Conservation (phyloP, 2,329 filamentous ascomycete genomes). For the Tolypocladium sp. region DNA sequence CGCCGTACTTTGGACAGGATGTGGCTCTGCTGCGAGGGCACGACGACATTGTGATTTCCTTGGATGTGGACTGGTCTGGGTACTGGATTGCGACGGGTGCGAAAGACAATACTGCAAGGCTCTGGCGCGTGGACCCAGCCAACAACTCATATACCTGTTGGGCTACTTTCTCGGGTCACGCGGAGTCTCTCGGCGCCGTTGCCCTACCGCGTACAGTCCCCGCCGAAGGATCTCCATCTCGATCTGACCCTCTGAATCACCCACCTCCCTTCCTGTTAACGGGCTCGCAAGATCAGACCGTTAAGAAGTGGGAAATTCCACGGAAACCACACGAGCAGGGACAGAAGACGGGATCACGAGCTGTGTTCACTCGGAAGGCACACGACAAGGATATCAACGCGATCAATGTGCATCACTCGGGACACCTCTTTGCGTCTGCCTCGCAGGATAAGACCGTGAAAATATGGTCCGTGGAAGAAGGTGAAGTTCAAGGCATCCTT, state of each 20-base stretch:
- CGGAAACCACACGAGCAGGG: slow-evolving; percentile 35
- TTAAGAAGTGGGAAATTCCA: slow-evolving; percentile 87
- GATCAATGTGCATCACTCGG: slow-evolving; percentile 66
- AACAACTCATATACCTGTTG: slow-evolving; percentile 71
- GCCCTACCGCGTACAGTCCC: slow-evolving; percentile 67
- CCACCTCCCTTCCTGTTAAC: slow-evolving; percentile 82
- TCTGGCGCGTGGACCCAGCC: slow-evolving; percentile 78
- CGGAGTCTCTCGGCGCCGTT: slow-evolving; percentile 87
- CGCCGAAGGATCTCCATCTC: slow-evolving; percentile 58
- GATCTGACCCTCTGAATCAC: slow-evolving; percentile 63
- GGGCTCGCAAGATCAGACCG: slow-evolving; percentile 88
- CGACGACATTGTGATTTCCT: slow-evolving; percentile 87
- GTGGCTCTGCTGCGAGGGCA: slow-evolving; percentile 81
- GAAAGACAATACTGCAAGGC: slow-evolving; percentile 88
- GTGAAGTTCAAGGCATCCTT: slow-evolving; percentile 84
- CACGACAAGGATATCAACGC: slow-evolving; percentile 99
- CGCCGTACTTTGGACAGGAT: slow-evolving; percentile 78
- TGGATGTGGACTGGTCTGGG: slow-evolving; percentile 94
- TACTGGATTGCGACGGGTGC: slow-evolving; percentile 94
- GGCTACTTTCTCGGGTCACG: slow-evolving; percentile 79
- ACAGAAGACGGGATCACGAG: slow-evolving; percentile 49
- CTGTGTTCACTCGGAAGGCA: slow-evolving; percentile 82
- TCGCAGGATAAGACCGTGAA: slow-evolving; percentile 96
- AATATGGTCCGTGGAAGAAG: slow-evolving; percentile 86
- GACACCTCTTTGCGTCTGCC: slow-evolving; percentile 83